A percentile compares a stretch with the other conserved stretches of the same genome.
Evolutionary conservation across 208 protist genomes (phyloP).

Genomic region (Leishmania major): DNA sequence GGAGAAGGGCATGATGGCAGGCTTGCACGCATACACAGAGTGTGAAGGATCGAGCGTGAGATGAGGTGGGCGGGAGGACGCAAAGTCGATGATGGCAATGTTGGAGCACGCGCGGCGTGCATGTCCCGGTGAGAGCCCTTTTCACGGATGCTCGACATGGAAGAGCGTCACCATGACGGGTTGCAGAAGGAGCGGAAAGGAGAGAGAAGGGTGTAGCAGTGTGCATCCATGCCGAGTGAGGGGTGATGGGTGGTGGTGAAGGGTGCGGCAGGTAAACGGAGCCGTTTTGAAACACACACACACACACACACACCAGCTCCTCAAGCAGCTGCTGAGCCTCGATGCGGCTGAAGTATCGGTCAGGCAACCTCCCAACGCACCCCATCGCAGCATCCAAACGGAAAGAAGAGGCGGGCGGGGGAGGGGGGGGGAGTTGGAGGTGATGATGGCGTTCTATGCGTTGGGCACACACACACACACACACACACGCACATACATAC

Average conservation of each 20-base stretch:
- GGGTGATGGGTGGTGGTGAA: neutral
- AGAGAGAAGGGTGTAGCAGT: neutral
- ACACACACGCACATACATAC: neutral
- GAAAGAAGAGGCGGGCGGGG: neutral
- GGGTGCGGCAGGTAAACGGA: neutral
- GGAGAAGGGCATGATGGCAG: conserved; percentile 36
- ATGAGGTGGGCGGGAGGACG: neutral
- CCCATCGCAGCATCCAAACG: neutral
- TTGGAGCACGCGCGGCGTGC: neutral
- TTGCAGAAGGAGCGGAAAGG: neutral
- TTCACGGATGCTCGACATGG: neutral
- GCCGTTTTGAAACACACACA: neutral
- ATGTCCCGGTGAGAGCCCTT: neutral
- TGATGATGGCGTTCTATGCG: neutral
- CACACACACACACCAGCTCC: neutral
- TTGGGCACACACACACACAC: neutral
- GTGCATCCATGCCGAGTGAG: neutral
- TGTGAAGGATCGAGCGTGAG: conserved; percentile 7
- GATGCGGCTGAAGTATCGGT: neutral
- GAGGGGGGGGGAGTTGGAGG: neutral
- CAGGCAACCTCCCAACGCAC: neutral
- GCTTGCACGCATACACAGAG: neutral
- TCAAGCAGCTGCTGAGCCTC: neutral
- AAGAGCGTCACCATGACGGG: neutral
- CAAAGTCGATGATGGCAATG: neutral